Evolutionary conservation across 2,329 filamentous ascomycete species (phyloP), one percentile per base, ranked within the genome.

Genomic region (Shiraia sp.): DNA sequence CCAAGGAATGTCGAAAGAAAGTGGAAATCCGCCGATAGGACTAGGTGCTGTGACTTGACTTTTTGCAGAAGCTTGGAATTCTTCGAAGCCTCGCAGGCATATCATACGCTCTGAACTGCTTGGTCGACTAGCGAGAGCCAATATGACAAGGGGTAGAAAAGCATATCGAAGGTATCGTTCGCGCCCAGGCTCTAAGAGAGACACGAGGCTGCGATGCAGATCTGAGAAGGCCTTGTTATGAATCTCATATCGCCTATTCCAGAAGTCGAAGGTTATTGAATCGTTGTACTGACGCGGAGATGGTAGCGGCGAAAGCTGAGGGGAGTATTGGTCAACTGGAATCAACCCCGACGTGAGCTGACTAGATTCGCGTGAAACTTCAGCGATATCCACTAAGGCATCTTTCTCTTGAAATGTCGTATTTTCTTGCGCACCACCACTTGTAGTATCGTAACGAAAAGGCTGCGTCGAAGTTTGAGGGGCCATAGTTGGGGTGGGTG

Each of bases 1-100:
- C 55, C 55, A 61, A n/a, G 55, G 47, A 25, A 61, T 57, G 10
- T 53, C 41, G 9, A 57, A 39, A 0, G 46, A 33, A 3, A 59
- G 34, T 3, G 46, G 10, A 13, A 48, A 40, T 6, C 48, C 49
- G 6, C 45, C 51, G 22, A 42, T 39, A 9, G 51, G 42, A 23
- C 38, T 45, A 9, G 38, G 14, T 15, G 36, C 27, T 17, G 31
- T 24, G n/a, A 10, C 13, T 26, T 43, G 29, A 16, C 35, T 34
- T 5, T 25, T 27, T 40, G 54, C 53, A 30, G 35, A 46, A 4
- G 39, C 24, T 24, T 54, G 45, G 26, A 54, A 54, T 15, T 33
- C 44, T 3, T 34, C 38, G 28, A 47, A 49, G 17, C 37, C 52
- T 10, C 28, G 40, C 9, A 45, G 8, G 19, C 49, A 55, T 3